phyloP scores from a whole-genome alignment of 1,139 yeast species.

The Diutina scorzettiae region DNA sequence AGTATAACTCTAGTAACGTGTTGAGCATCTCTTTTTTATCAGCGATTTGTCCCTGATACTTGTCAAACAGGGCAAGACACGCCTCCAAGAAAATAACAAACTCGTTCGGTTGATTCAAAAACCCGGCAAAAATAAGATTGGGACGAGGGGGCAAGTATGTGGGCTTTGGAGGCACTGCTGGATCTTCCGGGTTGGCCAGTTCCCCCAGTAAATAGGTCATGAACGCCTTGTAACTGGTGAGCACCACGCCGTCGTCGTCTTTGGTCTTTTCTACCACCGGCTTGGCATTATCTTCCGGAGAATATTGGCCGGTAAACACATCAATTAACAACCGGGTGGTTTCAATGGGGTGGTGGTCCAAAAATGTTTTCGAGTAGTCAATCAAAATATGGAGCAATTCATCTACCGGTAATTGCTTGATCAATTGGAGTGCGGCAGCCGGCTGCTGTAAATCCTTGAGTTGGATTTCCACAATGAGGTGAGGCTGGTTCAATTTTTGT shows the following conservation, averaged over 20 bases:
- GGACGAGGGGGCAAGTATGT: slow-evolving; percentile 92
- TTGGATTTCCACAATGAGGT: slow-evolving; percentile 66
- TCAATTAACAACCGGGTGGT: slow-evolving; percentile 75
- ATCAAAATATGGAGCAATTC: slow-evolving; percentile 65
- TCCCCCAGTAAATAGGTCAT: slow-evolving; percentile 37
- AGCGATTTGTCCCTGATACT: slow-evolving; percentile 56
- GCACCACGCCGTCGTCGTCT: not conserved
- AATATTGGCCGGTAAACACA: slow-evolving; percentile 78
- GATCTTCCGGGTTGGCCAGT: slow-evolving; percentile 6
- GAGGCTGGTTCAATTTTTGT: slow-evolving; percentile 60
- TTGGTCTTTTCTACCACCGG: not conserved
- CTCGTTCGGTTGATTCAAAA: slow-evolving; percentile 72
- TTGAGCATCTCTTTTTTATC: slow-evolving; percentile 65
- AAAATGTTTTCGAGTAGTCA: slow-evolving; percentile 52
- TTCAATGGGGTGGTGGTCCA: slow-evolving; percentile 64
- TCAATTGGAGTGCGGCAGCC: slow-evolving; percentile 49
- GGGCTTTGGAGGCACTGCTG: slow-evolving; percentile 23
- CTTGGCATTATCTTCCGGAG: slow-evolving; percentile 20
- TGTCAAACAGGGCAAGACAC: slow-evolving; percentile 68
- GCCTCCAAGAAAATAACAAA: slow-evolving; percentile 94
- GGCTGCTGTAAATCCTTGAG: slow-evolving; percentile 57
- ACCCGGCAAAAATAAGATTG: slow-evolving; percentile 73
- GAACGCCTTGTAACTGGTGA: slow-evolving; percentile 65
- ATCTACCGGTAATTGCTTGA: slow-evolving; percentile 61
- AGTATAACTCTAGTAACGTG: slow-evolving; percentile 73